A percentile compares a stretch with the other conserved stretches of the same genome.
Evolutionary conservation across 805 yeast genomes (phyloP).

Genomic region (Zygoascus bituminiphila): DNA sequence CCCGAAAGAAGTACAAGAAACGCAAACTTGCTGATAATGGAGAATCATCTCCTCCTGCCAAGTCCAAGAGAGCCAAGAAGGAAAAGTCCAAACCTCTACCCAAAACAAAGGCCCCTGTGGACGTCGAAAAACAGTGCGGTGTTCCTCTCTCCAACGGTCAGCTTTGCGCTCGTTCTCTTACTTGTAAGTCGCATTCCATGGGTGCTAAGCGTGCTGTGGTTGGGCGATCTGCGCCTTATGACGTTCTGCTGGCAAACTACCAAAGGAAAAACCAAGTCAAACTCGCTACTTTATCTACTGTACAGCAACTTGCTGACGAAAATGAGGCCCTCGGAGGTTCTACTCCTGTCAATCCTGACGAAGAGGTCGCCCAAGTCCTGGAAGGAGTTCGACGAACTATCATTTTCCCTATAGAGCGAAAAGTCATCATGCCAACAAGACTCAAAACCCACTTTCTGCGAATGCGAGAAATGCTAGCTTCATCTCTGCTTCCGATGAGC

Average conservation of each 20-base stretch:
- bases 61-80: constrained; percentile 11
- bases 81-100: constrained; percentile 24
- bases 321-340: constrained; percentile 25
- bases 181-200: constrained; percentile 98
- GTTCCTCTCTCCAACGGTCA: constrained; percentile 92
- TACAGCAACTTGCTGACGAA: constrained; percentile 30
- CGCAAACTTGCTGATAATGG: constrained; percentile 7
- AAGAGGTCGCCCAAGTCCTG: constrained; percentile 84
- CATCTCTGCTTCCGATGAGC: constrained; percentile 46
- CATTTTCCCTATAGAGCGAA: constrained; percentile 61
- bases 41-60: constrained; percentile 2
- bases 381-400: constrained; percentile 65
- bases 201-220: constrained; percentile 94
- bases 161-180: constrained; percentile 87
- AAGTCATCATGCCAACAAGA: constrained; percentile 60
- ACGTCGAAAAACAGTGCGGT: constrained; percentile 93
- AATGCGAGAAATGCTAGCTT: constrained; percentile 91
- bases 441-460: constrained; percentile 67
- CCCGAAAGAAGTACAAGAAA: constrained; percentile 8
- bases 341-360: constrained; percentile 66
- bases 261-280: constrained; percentile 91
- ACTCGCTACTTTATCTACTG: constrained; percentile 44
- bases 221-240: constrained; percentile 91
- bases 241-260: constrained; percentile 74
- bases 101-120: constrained; percentile 74